Evolutionary conservation across 2,329 filamentous ascomycete genomes (phyloP).

Genomic region (Cordyceps javanica): DNA sequence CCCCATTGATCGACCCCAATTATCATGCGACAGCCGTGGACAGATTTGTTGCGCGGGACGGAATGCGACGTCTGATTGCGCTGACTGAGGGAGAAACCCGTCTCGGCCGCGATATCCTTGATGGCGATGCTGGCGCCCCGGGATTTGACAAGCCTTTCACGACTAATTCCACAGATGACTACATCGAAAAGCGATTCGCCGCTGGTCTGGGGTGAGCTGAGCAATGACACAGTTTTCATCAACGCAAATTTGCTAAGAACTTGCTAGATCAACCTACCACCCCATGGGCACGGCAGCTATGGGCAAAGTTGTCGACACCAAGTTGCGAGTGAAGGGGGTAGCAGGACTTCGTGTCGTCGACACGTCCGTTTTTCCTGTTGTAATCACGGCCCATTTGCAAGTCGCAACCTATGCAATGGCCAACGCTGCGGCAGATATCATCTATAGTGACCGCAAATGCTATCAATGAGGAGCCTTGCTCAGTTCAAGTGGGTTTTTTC

Average conservation of each 20-base stretch:
- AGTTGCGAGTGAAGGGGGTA: slow-evolving; percentile 32
- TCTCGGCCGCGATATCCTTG: slow-evolving; percentile 18
- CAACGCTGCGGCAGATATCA: slow-evolving; percentile 55
- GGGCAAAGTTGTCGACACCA: slow-evolving; percentile 39
- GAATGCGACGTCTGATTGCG: slow-evolving; percentile 19
- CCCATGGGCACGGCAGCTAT: slow-evolving; percentile 25
- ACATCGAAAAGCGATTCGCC: slow-evolving; percentile 23
- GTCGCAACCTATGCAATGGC: slow-evolving; percentile 48
- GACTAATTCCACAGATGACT: slow-evolving; percentile 20
- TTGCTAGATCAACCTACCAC: slow-evolving; percentile 22
- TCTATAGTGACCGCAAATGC: slow-evolving; percentile 20
- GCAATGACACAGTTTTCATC: background rate
- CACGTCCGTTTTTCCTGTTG: slow-evolving; percentile 30
- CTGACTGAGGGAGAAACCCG: slow-evolving; percentile 17
- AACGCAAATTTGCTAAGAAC: background rate
- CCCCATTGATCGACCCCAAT: slow-evolving; percentile 24
- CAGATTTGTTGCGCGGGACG: slow-evolving; percentile 23
- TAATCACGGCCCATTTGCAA: slow-evolving; percentile 34
- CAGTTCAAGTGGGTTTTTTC: no score
- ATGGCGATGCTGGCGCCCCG: slow-evolving; percentile 17
- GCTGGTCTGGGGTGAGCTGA: slow-evolving; percentile 9
- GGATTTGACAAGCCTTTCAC: slow-evolving; percentile 18
- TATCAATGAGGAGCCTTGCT: background rate
- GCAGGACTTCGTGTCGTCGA: slow-evolving; percentile 33
- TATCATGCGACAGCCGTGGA: slow-evolving; percentile 25